Evolutionary conservation across 176 grass and related monocot species (phyloP).

Genomic region (Alloteropsis semialata): DNA sequence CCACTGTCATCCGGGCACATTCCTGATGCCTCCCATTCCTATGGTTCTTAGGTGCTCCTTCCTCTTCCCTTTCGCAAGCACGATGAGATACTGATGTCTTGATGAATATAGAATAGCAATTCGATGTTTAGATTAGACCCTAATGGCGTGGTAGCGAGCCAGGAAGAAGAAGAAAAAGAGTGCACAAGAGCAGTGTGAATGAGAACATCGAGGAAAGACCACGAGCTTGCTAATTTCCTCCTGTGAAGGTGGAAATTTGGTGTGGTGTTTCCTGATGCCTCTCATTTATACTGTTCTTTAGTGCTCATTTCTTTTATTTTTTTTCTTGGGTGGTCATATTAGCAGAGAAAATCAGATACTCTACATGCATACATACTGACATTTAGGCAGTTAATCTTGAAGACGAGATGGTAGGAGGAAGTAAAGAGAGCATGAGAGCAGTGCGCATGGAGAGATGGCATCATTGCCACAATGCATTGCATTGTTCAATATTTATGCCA

Average conservation of each 20-base stretch:
- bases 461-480: neutral
- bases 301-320: constrained; percentile 17
- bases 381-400: neutral
- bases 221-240: neutral
- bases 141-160: neutral
- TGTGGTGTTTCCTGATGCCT: constrained; percentile 20
- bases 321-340: neutral
- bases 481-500: too few relatives aligned
- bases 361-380: neutral
- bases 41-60: constrained; percentile 10
- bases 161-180: neutral
- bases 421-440: neutral
- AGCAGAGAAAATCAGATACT: neutral
- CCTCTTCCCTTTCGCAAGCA: constrained; percentile 2
- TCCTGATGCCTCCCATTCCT: constrained; percentile 35
- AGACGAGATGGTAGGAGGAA: neutral
- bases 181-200: constrained; percentile 30
- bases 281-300: constrained; percentile 29
- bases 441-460: too few relatives aligned
- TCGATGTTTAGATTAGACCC: neutral
- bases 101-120: too few relatives aligned
- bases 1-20: neutral
- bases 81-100: neutral
- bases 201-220: constrained; percentile 32
- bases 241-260: neutral